Evolutionary conservation across 768 basidiomycete genomes (phyloP).

Genomic region (Termitomyces sp.): DNA sequence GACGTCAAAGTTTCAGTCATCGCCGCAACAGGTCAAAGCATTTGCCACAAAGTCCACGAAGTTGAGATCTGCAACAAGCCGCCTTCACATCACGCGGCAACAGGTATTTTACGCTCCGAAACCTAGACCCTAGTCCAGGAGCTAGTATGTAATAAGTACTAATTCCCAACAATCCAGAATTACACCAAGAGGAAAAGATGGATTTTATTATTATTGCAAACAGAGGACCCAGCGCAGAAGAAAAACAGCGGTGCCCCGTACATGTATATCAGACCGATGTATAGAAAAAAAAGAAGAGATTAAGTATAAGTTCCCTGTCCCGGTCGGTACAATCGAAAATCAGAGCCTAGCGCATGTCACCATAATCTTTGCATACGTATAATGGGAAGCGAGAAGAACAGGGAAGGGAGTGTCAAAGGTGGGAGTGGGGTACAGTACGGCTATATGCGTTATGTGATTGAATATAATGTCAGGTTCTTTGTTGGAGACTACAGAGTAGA

Average conservation of each 20-base stretch:
- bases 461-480: constrained; percentile 1
- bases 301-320: constrained; percentile 4
- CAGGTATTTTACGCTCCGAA: no score
- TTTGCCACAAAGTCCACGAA: no score
- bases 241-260: background rate
- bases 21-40: no score
- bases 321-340: constrained; percentile 4
- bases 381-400: background rate
- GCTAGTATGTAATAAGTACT: no score
- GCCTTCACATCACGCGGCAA: no score
- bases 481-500: background rate
- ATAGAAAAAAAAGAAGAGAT: background rate
- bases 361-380: constrained; percentile 2
- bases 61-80: no score
- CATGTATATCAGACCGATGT: background rate
- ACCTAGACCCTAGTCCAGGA: no score
- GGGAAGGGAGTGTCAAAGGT: background rate
- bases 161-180: no score
- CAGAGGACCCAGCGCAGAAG: background rate
- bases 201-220: background rate
- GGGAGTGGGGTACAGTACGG: background rate
- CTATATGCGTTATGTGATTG: constrained; percentile 1
- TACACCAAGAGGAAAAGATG: background rate
- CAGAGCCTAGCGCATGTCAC: background rate
- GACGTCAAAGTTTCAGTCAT: no score